These are phyloP conservation scores for Brettanomyces sp. DNA, from an alignment of 805 yeast species.

Conservation along the genomic window DNA sequence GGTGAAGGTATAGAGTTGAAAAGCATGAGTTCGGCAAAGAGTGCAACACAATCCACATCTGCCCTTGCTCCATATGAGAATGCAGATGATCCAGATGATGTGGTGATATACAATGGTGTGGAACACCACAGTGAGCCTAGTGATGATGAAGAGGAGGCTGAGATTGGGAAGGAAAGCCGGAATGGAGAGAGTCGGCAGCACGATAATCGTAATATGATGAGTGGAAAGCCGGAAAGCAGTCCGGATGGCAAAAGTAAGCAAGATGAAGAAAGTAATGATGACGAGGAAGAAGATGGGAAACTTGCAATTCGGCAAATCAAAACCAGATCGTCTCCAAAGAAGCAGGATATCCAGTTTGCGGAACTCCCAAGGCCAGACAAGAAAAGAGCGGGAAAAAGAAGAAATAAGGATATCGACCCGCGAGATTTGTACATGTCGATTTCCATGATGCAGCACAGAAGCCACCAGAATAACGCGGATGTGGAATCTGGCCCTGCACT, in stretches of 20 bases:
- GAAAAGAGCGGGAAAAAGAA: conserved; percentile 13
- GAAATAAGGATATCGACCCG: conserved; percentile 52
- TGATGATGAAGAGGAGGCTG: neutral
- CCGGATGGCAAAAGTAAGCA: neutral
- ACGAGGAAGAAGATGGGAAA: neutral
- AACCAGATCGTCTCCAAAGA: neutral
- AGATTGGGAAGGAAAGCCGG: neutral
- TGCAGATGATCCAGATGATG: too few species aligned
- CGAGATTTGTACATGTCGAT: conserved; percentile 79
- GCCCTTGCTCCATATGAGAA: neutral
- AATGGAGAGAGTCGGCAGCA: neutral
- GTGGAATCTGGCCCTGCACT: conserved; percentile 71
- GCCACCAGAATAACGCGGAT: conserved; percentile 22
- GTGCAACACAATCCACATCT: neutral
- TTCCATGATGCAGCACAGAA: conserved; percentile 59
- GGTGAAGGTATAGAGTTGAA: conserved; percentile 8
- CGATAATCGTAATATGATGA: neutral
- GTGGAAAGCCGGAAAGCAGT: neutral
- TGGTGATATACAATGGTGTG: too few species aligned
- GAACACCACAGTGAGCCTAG: too few species aligned
- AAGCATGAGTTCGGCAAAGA: neutral
- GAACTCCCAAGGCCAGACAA: conserved; percentile 45
- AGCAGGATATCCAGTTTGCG: conserved; percentile 46
- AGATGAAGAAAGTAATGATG: neutral
- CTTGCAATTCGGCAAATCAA: neutral